phyloP scores from a whole-genome alignment of 1,284 basidiomycete genomes.

The Leccinum pseudoinsigne region DNA sequence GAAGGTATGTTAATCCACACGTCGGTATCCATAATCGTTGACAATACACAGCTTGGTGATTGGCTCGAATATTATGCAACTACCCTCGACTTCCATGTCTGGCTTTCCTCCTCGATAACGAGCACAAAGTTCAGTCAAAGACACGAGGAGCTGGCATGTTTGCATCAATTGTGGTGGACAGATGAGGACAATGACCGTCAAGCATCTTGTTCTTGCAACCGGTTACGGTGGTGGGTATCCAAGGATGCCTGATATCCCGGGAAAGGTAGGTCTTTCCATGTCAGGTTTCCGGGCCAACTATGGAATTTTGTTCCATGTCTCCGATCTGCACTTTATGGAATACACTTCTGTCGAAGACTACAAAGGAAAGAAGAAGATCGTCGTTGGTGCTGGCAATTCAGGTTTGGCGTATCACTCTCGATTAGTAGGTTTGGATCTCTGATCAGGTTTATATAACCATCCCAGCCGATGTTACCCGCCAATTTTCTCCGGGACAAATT shows the following conservation, averaged over 20 bases:
- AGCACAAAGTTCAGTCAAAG: slow-evolving; percentile 34
- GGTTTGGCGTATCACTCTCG: slow-evolving; percentile 21
- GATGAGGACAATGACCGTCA: slow-evolving; percentile 28
- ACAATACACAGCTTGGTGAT: slow-evolving; percentile 44
- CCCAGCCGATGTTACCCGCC: no score
- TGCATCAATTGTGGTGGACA: slow-evolving; percentile 27
- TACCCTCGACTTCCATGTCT: background rate
- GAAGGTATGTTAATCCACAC: slow-evolving; percentile 23
- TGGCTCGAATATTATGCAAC: slow-evolving; percentile 47
- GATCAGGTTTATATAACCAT: slow-evolving; percentile 7
- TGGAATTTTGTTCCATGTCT: slow-evolving; percentile 11
- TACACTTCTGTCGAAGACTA: slow-evolving; percentile 35
- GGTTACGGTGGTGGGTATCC: slow-evolving; percentile 38
- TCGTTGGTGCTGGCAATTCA: slow-evolving; percentile 10
- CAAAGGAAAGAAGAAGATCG: slow-evolving; percentile 26
- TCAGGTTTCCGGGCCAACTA: background rate
- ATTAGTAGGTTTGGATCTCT: background rate
- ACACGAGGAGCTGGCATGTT: slow-evolving; percentile 35
- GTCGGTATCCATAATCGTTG: background rate
- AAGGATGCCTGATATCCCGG: slow-evolving; percentile 17
- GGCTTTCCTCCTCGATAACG: slow-evolving; percentile 42
- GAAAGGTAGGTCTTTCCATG: slow-evolving; percentile 1
- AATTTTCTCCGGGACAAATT: no score
- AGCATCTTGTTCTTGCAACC: slow-evolving; percentile 40
- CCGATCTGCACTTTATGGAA: slow-evolving; percentile 38